Evolutionary conservation across 176 grass and related monocot genomes (phyloP).

Genomic region (Coix lacrymajobi): DNA sequence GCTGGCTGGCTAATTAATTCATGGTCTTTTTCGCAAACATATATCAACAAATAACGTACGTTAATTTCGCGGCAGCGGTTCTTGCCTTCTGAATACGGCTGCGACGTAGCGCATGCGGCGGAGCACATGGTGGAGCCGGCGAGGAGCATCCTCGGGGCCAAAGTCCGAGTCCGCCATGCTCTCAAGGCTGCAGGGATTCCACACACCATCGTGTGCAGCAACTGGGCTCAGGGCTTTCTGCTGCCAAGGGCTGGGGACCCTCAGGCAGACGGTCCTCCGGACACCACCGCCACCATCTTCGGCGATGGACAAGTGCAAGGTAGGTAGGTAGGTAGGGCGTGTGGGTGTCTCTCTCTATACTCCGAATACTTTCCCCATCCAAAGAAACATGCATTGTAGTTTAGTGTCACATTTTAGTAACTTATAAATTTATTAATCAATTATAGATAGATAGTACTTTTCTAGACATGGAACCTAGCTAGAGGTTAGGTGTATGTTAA

Average conservation of each 20-base stretch:
- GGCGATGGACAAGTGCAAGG: constrained; percentile 26
- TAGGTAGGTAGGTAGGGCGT: too few relatives aligned
- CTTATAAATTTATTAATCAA: too few relatives aligned
- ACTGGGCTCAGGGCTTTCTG: constrained; percentile 8
- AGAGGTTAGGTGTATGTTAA: too few relatives aligned
- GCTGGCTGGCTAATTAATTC: too few relatives aligned
- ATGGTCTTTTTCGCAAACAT: too few relatives aligned
- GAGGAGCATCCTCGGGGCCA: neutral
- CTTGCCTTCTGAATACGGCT: constrained; percentile 4
- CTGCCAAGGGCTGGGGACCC: constrained; percentile 22
- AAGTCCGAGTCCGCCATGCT: neutral
- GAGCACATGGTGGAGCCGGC: neutral
- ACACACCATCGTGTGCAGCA: constrained; percentile 15
- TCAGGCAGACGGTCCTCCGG: constrained; percentile 3
- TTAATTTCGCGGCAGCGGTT: neutral
- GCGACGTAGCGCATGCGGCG: neutral
- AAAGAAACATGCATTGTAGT: too few relatives aligned
- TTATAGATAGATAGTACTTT: too few relatives aligned
- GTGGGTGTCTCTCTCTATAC: too few relatives aligned
- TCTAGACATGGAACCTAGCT: too few relatives aligned
- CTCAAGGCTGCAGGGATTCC: constrained; percentile 20
- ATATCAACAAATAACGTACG: too few relatives aligned
- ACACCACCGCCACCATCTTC: constrained; percentile 3
- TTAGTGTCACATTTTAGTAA: too few relatives aligned
- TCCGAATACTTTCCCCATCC: too few relatives aligned